These are phyloP conservation scores for Auriscalpium orientale DNA, from an alignment of 768 basidiomycete genomes.

Conservation along the genomic window DNA sequence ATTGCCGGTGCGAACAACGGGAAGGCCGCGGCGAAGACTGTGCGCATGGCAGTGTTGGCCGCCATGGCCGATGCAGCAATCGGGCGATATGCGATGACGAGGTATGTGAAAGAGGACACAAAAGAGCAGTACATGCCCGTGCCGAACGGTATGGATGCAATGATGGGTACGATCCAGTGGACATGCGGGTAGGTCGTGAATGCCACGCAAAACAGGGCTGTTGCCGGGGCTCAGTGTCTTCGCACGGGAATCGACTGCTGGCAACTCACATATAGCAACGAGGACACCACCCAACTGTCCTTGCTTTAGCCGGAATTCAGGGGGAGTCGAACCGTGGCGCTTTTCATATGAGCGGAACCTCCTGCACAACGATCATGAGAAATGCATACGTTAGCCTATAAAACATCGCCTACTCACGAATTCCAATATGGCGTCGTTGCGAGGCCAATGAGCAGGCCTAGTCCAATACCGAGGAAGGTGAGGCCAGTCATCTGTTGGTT, in stretches of 20 bases:
- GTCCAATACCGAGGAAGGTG: constrained; percentile 44
- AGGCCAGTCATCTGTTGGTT: constrained; percentile 42
- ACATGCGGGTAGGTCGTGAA: constrained; percentile 43
- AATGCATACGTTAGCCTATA: not conserved
- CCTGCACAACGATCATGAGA: constrained; percentile 19
- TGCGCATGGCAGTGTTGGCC: constrained; percentile 47
- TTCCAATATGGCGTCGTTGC: constrained; percentile 41
- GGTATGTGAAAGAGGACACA: constrained; percentile 57
- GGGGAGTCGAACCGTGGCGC: constrained; percentile 41
- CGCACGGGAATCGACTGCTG: no score
- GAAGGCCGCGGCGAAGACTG: constrained; percentile 32
- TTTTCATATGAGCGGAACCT: constrained; percentile 29
- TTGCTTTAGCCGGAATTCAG: constrained; percentile 59
- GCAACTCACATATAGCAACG: constrained; percentile 45
- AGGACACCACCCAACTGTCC: constrained; percentile 60
- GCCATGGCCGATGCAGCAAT: constrained; percentile 57
- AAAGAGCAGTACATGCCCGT: constrained; percentile 58
- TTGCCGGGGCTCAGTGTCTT: no score
- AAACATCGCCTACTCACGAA: constrained; percentile 9
- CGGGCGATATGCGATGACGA: constrained; percentile 43
- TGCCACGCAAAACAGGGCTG: constrained; percentile 46
- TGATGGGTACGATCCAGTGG: constrained; percentile 41
- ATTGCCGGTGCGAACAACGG: constrained; percentile 32
- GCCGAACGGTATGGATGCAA: constrained; percentile 40
- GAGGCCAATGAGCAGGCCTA: constrained; percentile 36